Evolutionary conservation across 495 filamentous ascomycete species (phyloP).

Genomic region (Talaromyces stipitatus): DNA sequence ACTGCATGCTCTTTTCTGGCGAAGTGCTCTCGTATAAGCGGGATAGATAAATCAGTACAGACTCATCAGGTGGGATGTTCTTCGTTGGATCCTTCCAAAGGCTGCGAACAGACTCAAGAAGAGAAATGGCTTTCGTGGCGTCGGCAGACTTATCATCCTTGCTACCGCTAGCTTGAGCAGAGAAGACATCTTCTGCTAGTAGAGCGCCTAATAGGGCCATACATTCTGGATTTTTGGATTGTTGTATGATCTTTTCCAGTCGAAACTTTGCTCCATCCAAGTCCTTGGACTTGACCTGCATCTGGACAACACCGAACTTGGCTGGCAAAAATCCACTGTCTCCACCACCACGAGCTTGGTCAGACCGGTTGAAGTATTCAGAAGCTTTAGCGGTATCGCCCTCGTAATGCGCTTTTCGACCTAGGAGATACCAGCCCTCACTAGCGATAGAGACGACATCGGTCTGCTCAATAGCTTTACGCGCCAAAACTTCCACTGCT

Average conservation of each 20-base stretch:
- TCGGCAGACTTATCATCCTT: constrained; percentile 86
- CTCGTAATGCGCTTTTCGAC: constrained; percentile 76
- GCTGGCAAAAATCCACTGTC: constrained; percentile 86
- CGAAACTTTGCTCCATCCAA: constrained; percentile 86
- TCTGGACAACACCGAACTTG: constrained; percentile 85
- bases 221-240: constrained; percentile 78
- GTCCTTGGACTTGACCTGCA: constrained; percentile 76
- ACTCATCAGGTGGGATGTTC: constrained; percentile 67
- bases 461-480: constrained; percentile 89
- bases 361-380: constrained; percentile 80
- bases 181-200: constrained; percentile 89
- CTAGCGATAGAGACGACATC: constrained; percentile 93
- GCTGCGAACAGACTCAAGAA: constrained; percentile 75
- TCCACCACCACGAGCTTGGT: constrained; percentile 78
- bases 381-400: constrained; percentile 57
- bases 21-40: constrained; percentile 79
- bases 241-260: constrained; percentile 85
- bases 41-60: constrained; percentile 87
- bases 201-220: constrained; percentile 84
- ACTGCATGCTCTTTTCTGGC: constrained; percentile 86
- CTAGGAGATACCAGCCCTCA: constrained; percentile 93
- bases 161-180: constrained; percentile 56
- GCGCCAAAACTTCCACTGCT: constrained; percentile 77
- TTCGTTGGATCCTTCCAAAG: constrained; percentile 90
- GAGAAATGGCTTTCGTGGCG: constrained; percentile 69